Evolutionary conservation across 73 alveolate species (phyloP).

Genomic region (Paramecium caudatum): DNA sequence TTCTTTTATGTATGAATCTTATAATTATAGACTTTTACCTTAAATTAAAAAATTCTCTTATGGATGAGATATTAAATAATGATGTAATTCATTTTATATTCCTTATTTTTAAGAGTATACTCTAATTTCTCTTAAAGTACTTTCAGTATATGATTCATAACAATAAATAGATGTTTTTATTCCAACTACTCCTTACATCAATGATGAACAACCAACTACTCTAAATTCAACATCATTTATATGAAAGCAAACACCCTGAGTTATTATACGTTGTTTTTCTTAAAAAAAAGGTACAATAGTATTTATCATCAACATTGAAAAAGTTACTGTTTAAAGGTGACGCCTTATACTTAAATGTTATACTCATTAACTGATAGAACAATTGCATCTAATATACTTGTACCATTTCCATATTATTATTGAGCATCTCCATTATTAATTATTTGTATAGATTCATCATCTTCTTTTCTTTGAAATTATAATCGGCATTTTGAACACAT

Average conservation of each 20-base stretch:
- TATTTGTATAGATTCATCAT: neutral
- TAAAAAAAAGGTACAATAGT: constrained; percentile 9
- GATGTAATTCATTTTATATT: neutral
- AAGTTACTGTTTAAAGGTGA: neutral
- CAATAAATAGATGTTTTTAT: constrained; percentile 17
- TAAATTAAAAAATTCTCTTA: constrained; percentile 11
- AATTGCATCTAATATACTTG: neutral
- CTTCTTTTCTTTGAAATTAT: constrained; percentile 4
- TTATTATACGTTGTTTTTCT: constrained; percentile 1
- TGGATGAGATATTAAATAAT: neutral
- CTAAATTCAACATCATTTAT: constrained; percentile 19
- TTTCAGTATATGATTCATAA: constrained; percentile 25
- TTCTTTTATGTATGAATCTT: constrained; percentile 12
- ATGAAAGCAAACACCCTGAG: constrained; percentile 16
- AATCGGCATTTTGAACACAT: constrained; percentile 8
- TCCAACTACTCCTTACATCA: constrained; percentile 19
- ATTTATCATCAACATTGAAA: neutral
- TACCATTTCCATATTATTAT: neutral
- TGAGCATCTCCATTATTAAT: neutral
- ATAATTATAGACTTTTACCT: neutral
- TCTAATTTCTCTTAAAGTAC: neutral
- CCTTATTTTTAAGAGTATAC: neutral
- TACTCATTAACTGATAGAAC: constrained; percentile 8
- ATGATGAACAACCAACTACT: constrained; percentile 27
- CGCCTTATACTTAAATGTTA: neutral